Evolutionary conservation across 179 eudicot genomes (phyloP).

Genomic region (Monotropa hypopitys): DNA sequence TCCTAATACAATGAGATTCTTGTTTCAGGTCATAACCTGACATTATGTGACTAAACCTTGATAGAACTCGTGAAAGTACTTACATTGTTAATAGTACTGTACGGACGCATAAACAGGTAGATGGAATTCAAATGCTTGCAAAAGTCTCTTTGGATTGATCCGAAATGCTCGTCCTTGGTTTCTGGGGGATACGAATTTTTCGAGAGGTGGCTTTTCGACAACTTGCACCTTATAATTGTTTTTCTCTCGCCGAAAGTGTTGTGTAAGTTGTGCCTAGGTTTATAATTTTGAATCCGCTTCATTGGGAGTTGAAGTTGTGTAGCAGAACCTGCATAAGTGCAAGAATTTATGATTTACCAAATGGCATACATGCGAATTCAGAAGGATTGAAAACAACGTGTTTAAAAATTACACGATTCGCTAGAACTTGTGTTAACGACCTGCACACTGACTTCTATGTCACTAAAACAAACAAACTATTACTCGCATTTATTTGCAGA

Average conservation of each 20-base stretch:
- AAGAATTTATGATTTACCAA: not conserved
- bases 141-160: not conserved
- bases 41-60: too few species aligned
- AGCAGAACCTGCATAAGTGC: not conserved
- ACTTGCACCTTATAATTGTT: not conserved
- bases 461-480: too few species aligned
- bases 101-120: constrained; percentile 35
- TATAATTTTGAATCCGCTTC: not conserved
- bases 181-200: not conserved
- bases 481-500: too few species aligned
- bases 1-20: not conserved
- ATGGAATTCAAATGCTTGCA: constrained; percentile 15
- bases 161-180: constrained; percentile 1
- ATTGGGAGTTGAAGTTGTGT: not conserved
- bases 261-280: not conserved
- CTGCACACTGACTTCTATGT: too few species aligned
- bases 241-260: not conserved
- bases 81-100: constrained; percentile 32
- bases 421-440: too few species aligned
- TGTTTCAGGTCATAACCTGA: too few species aligned
- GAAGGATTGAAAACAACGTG: too few species aligned
- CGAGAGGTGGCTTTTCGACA: not conserved
- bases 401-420: too few species aligned
- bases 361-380: too few species aligned
- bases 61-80: constrained; percentile 6